Evolutionary conservation across 257 asterid species (phyloP), one percentile per base, ranked within the genome.

Genomic region (Henckelia pumila): DNA sequence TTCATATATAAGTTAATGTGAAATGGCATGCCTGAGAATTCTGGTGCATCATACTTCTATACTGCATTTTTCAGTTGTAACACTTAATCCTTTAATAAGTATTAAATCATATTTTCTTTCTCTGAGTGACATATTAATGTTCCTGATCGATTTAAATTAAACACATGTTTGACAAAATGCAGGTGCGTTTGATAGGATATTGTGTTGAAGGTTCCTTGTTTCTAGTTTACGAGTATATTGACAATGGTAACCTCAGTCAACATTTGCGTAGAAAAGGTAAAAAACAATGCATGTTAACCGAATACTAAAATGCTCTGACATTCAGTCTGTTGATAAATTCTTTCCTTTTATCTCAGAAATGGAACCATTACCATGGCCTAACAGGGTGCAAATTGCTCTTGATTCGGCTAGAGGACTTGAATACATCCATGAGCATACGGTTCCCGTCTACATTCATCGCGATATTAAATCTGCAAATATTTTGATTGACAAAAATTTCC

Each of bases 401-500:
- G 97, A 91, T 79, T 87, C 97, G 1, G 97, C 97, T 4, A 82
- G 97, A 88, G 97, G 97, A 35, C 96, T 91, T 16, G 97, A 91
- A 78, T 88, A 91, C 84, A 91, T 91, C 52, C 97, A 91, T 26
- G 97, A 88, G 72, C 97, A 91, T 76, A 88, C 97, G 0, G 93
- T 91, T 67, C 97, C 95, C 2, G 84, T 88, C 47, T 91, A 91
- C 58, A 88, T 91, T 55, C 97, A 91, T 62, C 93, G 97, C 0
- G 96, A 91, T 63, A 86, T 88, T 63, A 91, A 91, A 73, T 64
- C 95, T 30, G 86, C 97, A 7, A 91, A 91, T 71, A 91, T 91
- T 77, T 68, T 91, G 80, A 88, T 91, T 0, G 95, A 91, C 78
- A 70, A 59, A 68, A 83, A 86, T 68, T 91, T 78, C 63, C 91